Conservation (phyloP, 2,329 filamentous ascomycete genomes). For the Penicillium sp. region DNA sequence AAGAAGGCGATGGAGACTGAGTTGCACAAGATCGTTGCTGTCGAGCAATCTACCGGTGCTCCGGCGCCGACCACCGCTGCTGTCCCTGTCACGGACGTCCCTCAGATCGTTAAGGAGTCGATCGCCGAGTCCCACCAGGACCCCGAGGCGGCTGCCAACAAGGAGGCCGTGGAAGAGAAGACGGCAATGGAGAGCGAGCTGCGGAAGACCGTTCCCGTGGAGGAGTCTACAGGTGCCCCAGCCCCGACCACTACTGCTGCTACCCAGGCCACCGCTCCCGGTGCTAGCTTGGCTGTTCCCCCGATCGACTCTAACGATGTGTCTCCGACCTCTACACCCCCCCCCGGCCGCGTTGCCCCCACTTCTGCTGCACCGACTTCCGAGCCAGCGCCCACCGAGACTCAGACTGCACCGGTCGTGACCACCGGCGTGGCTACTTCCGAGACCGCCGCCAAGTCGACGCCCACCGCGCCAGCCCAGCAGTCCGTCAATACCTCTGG, state of each 20-base stretch:
- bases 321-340: conserved; percentile 36
- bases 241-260: conserved; percentile 50
- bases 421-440: conserved; percentile 27
- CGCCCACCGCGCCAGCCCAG: conserved; percentile 25
- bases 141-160: conserved; percentile 74
- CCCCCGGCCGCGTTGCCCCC: conserved; percentile 27
- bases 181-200: conserved; percentile 75
- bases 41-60: conserved; percentile 44
- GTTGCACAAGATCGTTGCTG: conserved; percentile 61
- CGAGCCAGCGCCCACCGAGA: conserved; percentile 11
- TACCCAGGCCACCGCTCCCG: conserved; percentile 47
- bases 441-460: conserved; percentile 30
- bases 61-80: conserved; percentile 48
- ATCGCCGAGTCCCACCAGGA: conserved; percentile 59
- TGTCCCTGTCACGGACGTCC: conserved; percentile 42
- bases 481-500: conserved; percentile 19
- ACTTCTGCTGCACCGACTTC: conserved; percentile 21
- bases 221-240: conserved; percentile 45
- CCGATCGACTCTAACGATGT: conserved; percentile 34
- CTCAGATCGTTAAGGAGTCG: conserved; percentile 54
- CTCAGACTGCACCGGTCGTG: conserved; percentile 21
- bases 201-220: conserved; percentile 55
- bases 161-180: conserved; percentile 76
- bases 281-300: conserved; percentile 14
- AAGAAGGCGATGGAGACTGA: conserved; percentile 78